These are phyloP conservation scores for Fusarium pseudoanthophilum DNA, from an alignment of 2,329 filamentous ascomycete species.

Conservation along the genomic window DNA sequence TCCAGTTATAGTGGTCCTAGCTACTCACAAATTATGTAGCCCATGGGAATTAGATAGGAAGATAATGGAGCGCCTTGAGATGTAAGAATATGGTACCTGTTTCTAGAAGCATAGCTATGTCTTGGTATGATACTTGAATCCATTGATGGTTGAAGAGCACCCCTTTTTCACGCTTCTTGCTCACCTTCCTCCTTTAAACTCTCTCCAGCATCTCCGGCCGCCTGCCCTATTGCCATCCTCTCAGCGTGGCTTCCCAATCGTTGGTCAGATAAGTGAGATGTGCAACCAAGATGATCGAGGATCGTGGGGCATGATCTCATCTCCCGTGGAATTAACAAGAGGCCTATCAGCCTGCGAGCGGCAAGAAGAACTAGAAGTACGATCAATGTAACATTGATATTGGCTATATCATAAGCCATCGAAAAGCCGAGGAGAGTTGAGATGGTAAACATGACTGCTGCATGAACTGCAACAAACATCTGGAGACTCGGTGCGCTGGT, in stretches of 20 bases:
- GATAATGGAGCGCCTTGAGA: too few relatives aligned
- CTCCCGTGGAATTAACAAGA: too few relatives aligned
- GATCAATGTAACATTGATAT: neutral
- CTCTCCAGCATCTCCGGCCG: neutral
- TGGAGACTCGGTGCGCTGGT: neutral
- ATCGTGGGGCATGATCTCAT: neutral
- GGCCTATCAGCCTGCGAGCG: neutral
- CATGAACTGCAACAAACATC: neutral
- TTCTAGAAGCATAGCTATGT: too few relatives aligned
- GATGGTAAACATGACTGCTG: neutral
- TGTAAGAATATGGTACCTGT: too few relatives aligned
- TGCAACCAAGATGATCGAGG: neutral
- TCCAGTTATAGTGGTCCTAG: too few relatives aligned
- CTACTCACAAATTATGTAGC: too few relatives aligned
- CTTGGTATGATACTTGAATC: too few relatives aligned
- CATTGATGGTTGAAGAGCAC: neutral
- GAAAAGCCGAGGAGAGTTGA: neutral
- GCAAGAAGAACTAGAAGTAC: rapidly evolving
- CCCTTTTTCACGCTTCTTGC: neutral
- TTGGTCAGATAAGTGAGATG: rapidly evolving
- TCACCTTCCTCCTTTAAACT: rapidly evolving
- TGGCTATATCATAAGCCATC: neutral
- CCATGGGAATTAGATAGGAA: too few relatives aligned
- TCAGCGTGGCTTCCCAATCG: neutral
- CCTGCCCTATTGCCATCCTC: neutral